Evolutionary conservation across 345 rosid genomes (phyloP).

Genomic region (Sisymbrium irio): DNA sequence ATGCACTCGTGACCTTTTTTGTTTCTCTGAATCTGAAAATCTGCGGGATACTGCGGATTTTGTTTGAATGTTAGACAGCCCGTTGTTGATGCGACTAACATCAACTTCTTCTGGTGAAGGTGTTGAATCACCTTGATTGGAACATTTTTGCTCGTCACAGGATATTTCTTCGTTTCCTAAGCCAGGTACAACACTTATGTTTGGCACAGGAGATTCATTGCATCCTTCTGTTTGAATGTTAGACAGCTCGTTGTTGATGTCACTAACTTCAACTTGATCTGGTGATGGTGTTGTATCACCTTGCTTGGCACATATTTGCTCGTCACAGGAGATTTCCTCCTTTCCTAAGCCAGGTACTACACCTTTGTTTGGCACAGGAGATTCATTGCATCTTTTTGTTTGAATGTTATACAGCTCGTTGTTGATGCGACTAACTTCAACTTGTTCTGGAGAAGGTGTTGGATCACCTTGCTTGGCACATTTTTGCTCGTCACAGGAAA

Average conservation of each 20-base stretch:
- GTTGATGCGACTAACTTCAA: slow-evolving; percentile 25
- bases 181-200: not conserved
- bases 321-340: not conserved
- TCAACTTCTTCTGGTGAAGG: slow-evolving; percentile 25
- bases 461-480: slow-evolving; percentile 17
- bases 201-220: not conserved
- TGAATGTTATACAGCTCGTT: slow-evolving; percentile 2
- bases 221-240: slow-evolving; percentile 1
- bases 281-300: slow-evolving; percentile 19
- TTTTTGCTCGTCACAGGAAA: slow-evolving; percentile 3
- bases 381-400: not conserved
- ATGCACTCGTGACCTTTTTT: slow-evolving; percentile 20
- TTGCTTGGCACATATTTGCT: slow-evolving; percentile 11
- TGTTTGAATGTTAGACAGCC: slow-evolving; percentile 9
- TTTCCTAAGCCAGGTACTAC: not conserved
- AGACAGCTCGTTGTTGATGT: slow-evolving; percentile 21
- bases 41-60: slow-evolving; percentile 16
- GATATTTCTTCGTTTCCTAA: not conserved
- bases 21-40: slow-evolving; percentile 31
- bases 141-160: slow-evolving; percentile 2
- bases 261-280: slow-evolving; percentile 18
- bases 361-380: slow-evolving; percentile 1
- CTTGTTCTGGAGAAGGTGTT: slow-evolving; percentile 20
- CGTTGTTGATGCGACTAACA: slow-evolving; percentile 19
- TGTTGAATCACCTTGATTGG: slow-evolving; percentile 15